These are phyloP conservation scores for Penicillium robsamsonii DNA, from an alignment of 495 filamentous ascomycete species.

Conservation along the genomic window DNA sequence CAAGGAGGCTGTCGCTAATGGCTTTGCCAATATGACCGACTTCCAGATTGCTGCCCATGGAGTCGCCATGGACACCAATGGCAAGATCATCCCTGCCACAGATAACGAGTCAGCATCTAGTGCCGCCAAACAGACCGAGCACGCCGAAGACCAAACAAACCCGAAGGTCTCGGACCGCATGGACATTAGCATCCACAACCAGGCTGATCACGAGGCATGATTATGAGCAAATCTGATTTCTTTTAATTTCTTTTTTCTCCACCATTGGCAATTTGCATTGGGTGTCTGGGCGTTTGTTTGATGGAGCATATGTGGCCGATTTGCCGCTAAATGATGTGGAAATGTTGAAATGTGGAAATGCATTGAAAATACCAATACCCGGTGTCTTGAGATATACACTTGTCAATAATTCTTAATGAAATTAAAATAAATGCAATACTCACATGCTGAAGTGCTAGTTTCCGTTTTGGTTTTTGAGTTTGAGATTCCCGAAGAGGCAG, in stretches of 20 bases:
- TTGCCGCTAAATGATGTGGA: conserved; percentile 4
- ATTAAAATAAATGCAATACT: conserved; percentile 6
- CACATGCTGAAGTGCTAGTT: neutral
- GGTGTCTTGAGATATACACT: conserved; percentile 5
- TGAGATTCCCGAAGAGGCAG: neutral
- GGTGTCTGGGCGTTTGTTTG: conserved; percentile 18
- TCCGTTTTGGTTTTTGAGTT: neutral
- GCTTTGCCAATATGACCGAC: conserved; percentile 60
- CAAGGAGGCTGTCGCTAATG: conserved; percentile 64
- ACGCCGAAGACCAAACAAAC: conserved; percentile 25
- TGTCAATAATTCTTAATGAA: conserved; percentile 9
- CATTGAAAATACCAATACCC: conserved; percentile 13
- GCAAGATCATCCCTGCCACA: conserved; percentile 54
- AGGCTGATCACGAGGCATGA: conserved; percentile 44
- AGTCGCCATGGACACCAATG: conserved; percentile 54
- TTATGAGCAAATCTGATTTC: conserved; percentile 5
- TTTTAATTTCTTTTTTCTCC: conserved; percentile 7
- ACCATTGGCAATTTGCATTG: conserved; percentile 12
- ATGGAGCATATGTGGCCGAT: conserved; percentile 13
- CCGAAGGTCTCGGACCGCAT: conserved; percentile 51
- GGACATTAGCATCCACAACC: conserved; percentile 62
- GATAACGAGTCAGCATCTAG: neutral
- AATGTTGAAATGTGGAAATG: conserved; percentile 4
- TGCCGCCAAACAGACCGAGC: conserved; percentile 12
- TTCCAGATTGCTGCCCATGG: conserved; percentile 63